Evolutionary conservation across 2,329 filamentous ascomycete species (phyloP).

Genomic region (Alternaria sp.): DNA sequence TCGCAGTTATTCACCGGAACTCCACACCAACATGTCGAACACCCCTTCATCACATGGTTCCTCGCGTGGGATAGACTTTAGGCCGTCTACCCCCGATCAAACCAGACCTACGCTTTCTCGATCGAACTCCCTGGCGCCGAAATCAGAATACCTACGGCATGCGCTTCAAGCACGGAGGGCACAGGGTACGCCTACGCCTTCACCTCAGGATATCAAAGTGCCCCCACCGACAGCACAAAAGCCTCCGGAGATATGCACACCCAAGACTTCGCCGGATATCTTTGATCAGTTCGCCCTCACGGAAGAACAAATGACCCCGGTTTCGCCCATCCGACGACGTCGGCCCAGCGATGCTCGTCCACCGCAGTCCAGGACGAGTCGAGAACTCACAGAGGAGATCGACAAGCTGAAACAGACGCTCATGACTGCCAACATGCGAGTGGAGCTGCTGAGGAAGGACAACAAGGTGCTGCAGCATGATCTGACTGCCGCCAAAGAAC

Average conservation of each 20-base stretch:
- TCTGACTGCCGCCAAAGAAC: conserved; percentile 31
- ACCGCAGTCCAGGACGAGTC: conserved; percentile 35
- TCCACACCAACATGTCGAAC: conserved; percentile 29
- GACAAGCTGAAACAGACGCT: conserved; percentile 34
- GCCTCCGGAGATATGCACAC: conserved; percentile 7
- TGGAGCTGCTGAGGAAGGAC: conserved; percentile 38
- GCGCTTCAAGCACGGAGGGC: conserved; percentile 42
- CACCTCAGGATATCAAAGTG: conserved; percentile 13
- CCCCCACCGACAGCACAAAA: conserved; percentile 6
- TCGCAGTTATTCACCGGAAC: neutral
- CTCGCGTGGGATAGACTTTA: conserved; percentile 17
- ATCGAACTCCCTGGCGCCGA: conserved; percentile 35
- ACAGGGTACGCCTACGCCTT: conserved; percentile 24
- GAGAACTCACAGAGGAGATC: conserved; percentile 36
- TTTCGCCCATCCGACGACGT: conserved; percentile 36
- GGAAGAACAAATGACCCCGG: conserved; percentile 37
- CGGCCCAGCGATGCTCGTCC: conserved; percentile 32
- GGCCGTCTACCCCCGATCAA: conserved; percentile 25
- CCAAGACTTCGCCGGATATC: conserved; percentile 21
- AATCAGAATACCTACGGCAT: conserved; percentile 42
- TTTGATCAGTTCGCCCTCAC: conserved; percentile 39
- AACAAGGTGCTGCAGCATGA: conserved; percentile 39
- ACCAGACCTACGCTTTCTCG: conserved; percentile 16
- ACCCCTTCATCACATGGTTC: conserved; percentile 26
- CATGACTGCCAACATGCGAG: conserved; percentile 41